phyloP scores from a whole-genome alignment of 208 protist genomes.

The Leishmania aethiopica region DNA sequence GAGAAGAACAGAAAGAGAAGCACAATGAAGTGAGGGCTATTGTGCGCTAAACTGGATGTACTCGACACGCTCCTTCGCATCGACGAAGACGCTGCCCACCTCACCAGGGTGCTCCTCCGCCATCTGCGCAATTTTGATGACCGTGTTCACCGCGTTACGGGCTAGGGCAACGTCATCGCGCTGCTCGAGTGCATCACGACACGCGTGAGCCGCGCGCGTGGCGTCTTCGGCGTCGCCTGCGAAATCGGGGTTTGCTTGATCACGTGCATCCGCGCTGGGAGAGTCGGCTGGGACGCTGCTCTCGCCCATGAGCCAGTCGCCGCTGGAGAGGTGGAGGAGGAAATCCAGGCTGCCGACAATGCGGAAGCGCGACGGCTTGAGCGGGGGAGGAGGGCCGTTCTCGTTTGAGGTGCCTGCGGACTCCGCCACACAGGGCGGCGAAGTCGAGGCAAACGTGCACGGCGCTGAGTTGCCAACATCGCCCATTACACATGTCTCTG shows the following conservation, averaged over 20 bases:
- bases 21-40: neutral
- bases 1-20: neutral
- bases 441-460: neutral
- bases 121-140: slow-evolving; percentile 35
- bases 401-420: neutral
- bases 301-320: neutral
- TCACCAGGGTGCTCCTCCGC: slow-evolving; percentile 28
- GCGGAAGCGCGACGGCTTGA: slow-evolving; percentile 8
- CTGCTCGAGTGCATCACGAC: slow-evolving; percentile 26
- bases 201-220: neutral
- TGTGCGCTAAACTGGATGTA: slow-evolving; percentile 31
- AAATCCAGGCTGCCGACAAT: slow-evolving; percentile 27
- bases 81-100: slow-evolving; percentile 18
- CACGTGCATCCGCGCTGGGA: slow-evolving; percentile 2
- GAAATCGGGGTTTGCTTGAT: neutral
- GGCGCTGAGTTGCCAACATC: neutral
- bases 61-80: slow-evolving; percentile 14
- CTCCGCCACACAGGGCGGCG: neutral
- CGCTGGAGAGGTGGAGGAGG: slow-evolving; percentile 22
- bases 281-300: slow-evolving; percentile 3
- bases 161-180: slow-evolving; percentile 36
- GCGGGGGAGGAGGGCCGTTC: neutral
- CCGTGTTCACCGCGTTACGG: slow-evolving; percentile 35
- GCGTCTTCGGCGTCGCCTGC: neutral
- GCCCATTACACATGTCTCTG: neutral